phyloP scores from a whole-genome alignment of 73 alveolate species.

The Paraurostyla sp. region DNA sequence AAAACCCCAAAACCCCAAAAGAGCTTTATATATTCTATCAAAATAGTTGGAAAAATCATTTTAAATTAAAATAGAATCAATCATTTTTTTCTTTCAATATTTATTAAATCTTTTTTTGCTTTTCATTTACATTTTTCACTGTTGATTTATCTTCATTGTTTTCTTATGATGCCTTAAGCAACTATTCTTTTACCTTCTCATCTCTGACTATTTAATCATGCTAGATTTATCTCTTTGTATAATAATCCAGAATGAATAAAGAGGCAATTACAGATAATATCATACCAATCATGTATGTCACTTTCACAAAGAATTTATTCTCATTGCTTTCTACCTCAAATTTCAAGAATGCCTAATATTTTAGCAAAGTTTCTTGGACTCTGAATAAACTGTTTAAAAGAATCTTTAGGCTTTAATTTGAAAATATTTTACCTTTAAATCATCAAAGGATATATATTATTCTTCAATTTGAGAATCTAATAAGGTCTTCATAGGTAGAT shows the following conservation, averaged over 20 bases:
- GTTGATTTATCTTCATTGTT: too few species aligned
- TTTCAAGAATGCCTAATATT: neutral
- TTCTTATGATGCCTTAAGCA: too few species aligned
- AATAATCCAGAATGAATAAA: neutral
- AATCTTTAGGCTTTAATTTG: neutral
- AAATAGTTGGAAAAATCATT: too few species aligned
- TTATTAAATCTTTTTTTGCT: too few species aligned
- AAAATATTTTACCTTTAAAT: neutral
- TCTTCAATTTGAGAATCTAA: too few species aligned
- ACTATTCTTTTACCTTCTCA: neutral
- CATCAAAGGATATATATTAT: too few species aligned
- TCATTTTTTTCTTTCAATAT: too few species aligned
- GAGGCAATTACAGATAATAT: neutral
- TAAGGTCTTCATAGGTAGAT: neutral
- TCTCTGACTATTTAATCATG: neutral
- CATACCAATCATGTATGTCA: neutral
- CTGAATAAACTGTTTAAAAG: neutral
- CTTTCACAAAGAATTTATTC: neutral
- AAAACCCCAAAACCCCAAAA: too few species aligned
- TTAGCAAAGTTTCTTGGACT: neutral
- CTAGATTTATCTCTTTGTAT: constrained; percentile 13
- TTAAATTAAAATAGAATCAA: too few species aligned
- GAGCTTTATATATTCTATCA: too few species aligned
- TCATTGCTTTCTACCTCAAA: constrained; percentile 7
- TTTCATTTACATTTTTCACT: too few species aligned